Conservation (phyloP, 352 stramenopile genomes). For the Pythium grandisporangium region DNA sequence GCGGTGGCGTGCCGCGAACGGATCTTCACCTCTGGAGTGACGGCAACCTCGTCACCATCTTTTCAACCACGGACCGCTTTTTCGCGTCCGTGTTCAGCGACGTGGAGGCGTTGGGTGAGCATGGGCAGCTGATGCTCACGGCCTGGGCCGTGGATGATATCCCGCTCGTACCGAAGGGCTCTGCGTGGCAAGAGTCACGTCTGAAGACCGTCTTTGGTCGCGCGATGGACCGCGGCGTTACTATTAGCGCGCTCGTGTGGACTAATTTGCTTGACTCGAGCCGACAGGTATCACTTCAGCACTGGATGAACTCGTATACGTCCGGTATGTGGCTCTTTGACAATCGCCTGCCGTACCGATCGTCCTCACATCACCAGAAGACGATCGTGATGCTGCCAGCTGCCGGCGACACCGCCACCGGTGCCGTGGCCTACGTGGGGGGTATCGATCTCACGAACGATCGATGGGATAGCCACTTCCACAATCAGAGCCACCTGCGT, state of each 20-base stretch:
- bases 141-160: constrained; percentile 17
- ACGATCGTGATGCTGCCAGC: constrained; percentile 27
- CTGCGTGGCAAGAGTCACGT: constrained; percentile 1
- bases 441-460: constrained; percentile 19
- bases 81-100: constrained; percentile 19
- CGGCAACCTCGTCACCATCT: constrained; percentile 15
- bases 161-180: constrained; percentile 8
- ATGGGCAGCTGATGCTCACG: constrained; percentile 6
- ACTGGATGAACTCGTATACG: constrained; percentile 10
- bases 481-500: constrained; percentile 12
- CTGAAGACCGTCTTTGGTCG: constrained; percentile 9
- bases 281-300: constrained; percentile 2
- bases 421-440: constrained; percentile 18
- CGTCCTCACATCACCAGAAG: constrained; percentile 65
- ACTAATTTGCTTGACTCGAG: constrained; percentile 9
- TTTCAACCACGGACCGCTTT: constrained; percentile 16
- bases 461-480: constrained; percentile 18
- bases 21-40: constrained; percentile 10
- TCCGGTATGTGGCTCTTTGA: constrained; percentile 34
- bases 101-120: constrained; percentile 5
- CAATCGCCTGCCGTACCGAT: constrained; percentile 43
- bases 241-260: constrained; percentile 10
- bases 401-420: neutral
- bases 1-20: constrained; percentile 11
- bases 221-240: constrained; percentile 5